Evolutionary conservation across 805 yeast species (phyloP).

Genomic region (Priceomyces medius): DNA sequence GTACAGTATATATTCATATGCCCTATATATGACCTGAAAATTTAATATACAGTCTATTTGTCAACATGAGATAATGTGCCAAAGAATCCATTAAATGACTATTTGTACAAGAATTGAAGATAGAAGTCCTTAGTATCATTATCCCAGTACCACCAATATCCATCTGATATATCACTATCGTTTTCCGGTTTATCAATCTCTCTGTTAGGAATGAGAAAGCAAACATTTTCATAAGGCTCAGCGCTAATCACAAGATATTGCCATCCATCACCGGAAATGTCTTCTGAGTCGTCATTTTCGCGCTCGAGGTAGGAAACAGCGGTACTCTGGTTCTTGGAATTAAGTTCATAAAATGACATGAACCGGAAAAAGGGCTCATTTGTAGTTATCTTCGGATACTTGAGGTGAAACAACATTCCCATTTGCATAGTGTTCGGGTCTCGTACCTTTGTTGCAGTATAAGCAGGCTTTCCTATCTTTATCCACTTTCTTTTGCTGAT

Average conservation of each 20-base stretch:
- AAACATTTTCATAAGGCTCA: slow-evolving; percentile 85
- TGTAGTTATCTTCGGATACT: slow-evolving; percentile 50
- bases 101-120: slow-evolving; percentile 63
- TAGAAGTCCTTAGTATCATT: slow-evolving; percentile 64
- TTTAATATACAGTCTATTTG: slow-evolving; percentile 1
- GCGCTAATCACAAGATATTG: slow-evolving; percentile 81
- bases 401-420: slow-evolving; percentile 67
- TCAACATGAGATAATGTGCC: neutral
- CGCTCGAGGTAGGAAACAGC: slow-evolving; percentile 24
- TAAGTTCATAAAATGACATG: slow-evolving; percentile 73
- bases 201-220: slow-evolving; percentile 68
- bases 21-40: neutral
- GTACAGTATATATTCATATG: neutral
- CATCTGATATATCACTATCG: slow-evolving; percentile 23
- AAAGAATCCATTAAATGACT: slow-evolving; percentile 1
- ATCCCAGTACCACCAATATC: slow-evolving; percentile 75
- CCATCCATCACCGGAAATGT: slow-evolving; percentile 34
- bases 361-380: slow-evolving; percentile 66
- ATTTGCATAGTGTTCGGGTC: slow-evolving; percentile 55
- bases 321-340: slow-evolving; percentile 38
- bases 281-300: slow-evolving; percentile 17
- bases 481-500: slow-evolving; percentile 46
- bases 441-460: slow-evolving; percentile 64
- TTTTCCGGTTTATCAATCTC: slow-evolving; percentile 38
- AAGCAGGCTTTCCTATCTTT: slow-evolving; percentile 74